Conservation (phyloP, 805 yeast genomes). For the Millerozyma acaciae region DNA sequence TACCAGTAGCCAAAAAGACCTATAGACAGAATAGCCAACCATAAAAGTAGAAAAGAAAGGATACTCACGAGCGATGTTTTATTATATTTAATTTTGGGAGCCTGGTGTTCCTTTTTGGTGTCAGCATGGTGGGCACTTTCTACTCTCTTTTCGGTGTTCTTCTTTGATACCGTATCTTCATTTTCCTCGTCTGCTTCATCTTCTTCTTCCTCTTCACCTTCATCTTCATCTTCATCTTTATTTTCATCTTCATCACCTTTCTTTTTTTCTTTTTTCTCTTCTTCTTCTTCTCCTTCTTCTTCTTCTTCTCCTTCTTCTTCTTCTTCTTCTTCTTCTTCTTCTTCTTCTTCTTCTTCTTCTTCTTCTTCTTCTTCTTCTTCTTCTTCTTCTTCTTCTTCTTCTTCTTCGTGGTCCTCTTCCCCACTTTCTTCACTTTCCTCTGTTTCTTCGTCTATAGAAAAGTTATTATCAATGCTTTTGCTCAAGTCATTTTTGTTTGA, state of each 20-base stretch:
- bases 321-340: slow-evolving; percentile 14
- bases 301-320: slow-evolving; percentile 7
- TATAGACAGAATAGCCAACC: slow-evolving; percentile 33
- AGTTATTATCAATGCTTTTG: no score
- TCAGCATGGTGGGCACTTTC: neutral
- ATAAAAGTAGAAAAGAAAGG: slow-evolving; percentile 19
- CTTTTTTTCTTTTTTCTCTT: slow-evolving; percentile 5
- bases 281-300: neutral
- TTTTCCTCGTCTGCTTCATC: slow-evolving; percentile 9
- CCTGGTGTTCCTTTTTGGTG: neutral
- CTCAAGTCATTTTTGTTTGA: no score
- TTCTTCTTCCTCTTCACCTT: slow-evolving; percentile 13
- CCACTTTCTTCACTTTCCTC: slow-evolving; percentile 2
- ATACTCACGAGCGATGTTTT: slow-evolving; percentile 3
- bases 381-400: slow-evolving; percentile 3
- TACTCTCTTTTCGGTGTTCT: neutral
- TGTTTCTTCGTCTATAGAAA: neutral
- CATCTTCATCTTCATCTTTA: slow-evolving; percentile 12
- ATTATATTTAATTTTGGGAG: neutral
- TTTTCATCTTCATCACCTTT: slow-evolving; percentile 6
- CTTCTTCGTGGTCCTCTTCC: slow-evolving; percentile 8
- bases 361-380: neutral
- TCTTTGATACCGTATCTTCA: slow-evolving; percentile 5
- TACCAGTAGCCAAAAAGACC: slow-evolving; percentile 54
- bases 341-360: slow-evolving; percentile 4